A percentile compares a stretch with the other conserved stretches of the same genome.
Conservation (phyloP, 1,284 basidiomycete species). For the Cryptococcus sp. region DNA sequence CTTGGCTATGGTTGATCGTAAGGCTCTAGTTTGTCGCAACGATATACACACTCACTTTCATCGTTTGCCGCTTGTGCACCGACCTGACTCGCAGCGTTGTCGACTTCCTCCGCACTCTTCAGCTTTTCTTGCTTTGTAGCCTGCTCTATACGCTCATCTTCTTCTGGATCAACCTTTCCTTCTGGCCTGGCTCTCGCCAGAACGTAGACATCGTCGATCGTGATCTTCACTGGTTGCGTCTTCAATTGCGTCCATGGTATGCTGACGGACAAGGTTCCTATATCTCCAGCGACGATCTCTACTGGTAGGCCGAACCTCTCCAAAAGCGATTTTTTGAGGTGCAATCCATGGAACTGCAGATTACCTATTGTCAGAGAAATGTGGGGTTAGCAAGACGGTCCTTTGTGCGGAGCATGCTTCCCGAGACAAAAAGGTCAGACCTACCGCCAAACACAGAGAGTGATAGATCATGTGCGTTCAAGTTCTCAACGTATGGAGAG, state of each 20-base stretch:
- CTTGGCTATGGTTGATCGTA: conserved; percentile 55
- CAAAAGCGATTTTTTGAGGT: conserved; percentile 88
- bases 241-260: conserved; percentile 96
- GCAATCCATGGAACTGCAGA: conserved; percentile 76
- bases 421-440: conserved; percentile 5
- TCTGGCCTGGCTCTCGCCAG: conserved; percentile 57
- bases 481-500: conserved; percentile 93
- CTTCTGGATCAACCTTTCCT: conserved; percentile 68
- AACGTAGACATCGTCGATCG: conserved; percentile 93
- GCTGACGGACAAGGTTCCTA: conserved; percentile 87
- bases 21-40: background rate
- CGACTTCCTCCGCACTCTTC: conserved; percentile 83
- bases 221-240: conserved; percentile 87
- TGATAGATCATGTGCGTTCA: conserved; percentile 92
- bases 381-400: conserved; percentile 3
- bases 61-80: conserved; percentile 46
- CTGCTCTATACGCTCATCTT: conserved; percentile 80
- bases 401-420: background rate
- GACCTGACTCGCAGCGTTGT: conserved; percentile 57
- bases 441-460: conserved; percentile 90
- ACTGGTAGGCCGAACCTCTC: conserved; percentile 97
- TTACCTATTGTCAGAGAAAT: conserved; percentile 61
- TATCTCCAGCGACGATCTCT: conserved; percentile 92
- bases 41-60: conserved; percentile 26
- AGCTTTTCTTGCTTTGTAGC: conserved; percentile 87